Percentiles rank a stretch among this genome's conserved stretches.
phyloP scores from a whole-genome alignment of 768 basidiomycete species.

The Hypsizygus marmoreus region DNA sequence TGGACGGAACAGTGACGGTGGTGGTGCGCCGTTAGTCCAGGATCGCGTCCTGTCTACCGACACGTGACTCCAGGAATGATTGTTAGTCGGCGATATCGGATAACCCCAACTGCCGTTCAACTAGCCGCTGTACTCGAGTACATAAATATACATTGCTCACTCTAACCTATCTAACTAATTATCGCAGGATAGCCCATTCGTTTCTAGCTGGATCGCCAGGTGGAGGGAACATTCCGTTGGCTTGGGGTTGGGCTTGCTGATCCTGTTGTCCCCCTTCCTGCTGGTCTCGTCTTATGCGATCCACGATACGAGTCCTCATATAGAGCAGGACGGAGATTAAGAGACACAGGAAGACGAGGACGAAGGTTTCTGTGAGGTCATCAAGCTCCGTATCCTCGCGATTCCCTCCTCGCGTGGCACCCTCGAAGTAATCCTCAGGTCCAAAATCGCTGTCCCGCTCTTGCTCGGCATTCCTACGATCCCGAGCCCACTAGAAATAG shows the following conservation, averaged over 20 bases:
- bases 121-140: slow-evolving; percentile 1
- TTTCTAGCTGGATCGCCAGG: slow-evolving; percentile 63
- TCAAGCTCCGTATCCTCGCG: slow-evolving; percentile 66
- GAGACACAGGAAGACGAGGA: slow-evolving; percentile 73
- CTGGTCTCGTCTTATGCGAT: slow-evolving; percentile 69
- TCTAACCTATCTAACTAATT: slow-evolving; percentile 26
- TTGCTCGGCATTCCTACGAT: slow-evolving; percentile 68
- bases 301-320: slow-evolving; percentile 76
- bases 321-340: slow-evolving; percentile 76
- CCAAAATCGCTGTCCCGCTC: slow-evolving; percentile 76
- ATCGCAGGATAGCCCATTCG: slow-evolving; percentile 67
- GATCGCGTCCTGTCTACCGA: slow-evolving; percentile 12
- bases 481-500: slow-evolving; percentile 69
- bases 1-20: slow-evolving; percentile 3
- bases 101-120: neutral
- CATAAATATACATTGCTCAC: slow-evolving; percentile 19
- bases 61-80: too few relatives aligned
- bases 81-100: neutral
- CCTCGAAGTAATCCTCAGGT: slow-evolving; percentile 84
- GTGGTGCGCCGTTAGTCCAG: slow-evolving; percentile 8
- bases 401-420: slow-evolving; percentile 55
- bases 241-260: slow-evolving; percentile 37
- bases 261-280: slow-evolving; percentile 46
- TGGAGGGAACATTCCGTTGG: slow-evolving; percentile 60
- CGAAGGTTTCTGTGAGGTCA: slow-evolving; percentile 79